These are phyloP conservation scores for Penicillium sp. DNA, from an alignment of 2,329 filamentous ascomycete genomes.

Conservation along the genomic window DNA sequence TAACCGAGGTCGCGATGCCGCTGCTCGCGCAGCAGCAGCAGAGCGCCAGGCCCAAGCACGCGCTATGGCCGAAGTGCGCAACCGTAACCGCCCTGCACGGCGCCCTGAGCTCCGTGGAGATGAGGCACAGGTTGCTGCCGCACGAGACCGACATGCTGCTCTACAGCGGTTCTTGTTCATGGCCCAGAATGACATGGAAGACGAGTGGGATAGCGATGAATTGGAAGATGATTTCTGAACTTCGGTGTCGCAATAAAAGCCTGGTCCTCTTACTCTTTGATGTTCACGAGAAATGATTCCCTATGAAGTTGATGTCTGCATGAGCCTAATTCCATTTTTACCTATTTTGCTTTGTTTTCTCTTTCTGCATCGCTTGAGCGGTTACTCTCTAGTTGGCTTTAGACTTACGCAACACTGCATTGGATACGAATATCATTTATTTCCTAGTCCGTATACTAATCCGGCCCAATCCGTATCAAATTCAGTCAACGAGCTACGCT, in stretches of 20 bases:
- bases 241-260: not conserved
- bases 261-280: not conserved
- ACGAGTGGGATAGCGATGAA: constrained; percentile 61
- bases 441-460: too few species aligned
- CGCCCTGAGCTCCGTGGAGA: constrained; percentile 4
- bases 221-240: constrained; percentile 44
- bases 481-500: too few species aligned
- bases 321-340: not conserved
- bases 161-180: constrained; percentile 54
- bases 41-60: constrained; percentile 40
- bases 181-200: constrained; percentile 54
- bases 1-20: constrained; percentile 32
- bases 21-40: constrained; percentile 37
- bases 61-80: constrained; percentile 39
- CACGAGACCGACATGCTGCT: constrained; percentile 29
- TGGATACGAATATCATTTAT: not conserved
- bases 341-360: not conserved
- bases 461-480: too few species aligned
- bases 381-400: not conserved
- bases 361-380: not conserved
- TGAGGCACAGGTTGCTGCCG: not conserved
- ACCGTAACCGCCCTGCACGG: constrained; percentile 16
- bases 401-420: not conserved
- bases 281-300: not conserved
- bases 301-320: not conserved